Evolutionary conservation across 2,329 filamentous ascomycete genomes (phyloP).

Genomic region (Pyricularia sp.): DNA sequence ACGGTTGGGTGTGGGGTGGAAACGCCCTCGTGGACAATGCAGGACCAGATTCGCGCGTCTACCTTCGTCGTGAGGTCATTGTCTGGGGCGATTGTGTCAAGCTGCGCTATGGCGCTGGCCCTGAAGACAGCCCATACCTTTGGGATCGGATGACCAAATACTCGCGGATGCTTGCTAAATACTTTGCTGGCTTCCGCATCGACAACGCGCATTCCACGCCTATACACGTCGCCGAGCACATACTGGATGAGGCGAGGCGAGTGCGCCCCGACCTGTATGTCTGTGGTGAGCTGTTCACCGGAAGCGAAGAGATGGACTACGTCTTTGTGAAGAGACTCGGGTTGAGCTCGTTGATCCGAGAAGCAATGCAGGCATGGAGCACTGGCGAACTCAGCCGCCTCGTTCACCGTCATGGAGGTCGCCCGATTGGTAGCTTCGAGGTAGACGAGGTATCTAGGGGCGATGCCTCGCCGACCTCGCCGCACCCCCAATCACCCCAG

Average conservation of each 20-base stretch:
- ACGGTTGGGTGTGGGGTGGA: constrained; percentile 98
- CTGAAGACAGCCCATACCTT: constrained; percentile 80
- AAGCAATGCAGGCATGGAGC: constrained; percentile 98
- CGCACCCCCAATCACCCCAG: constrained; percentile 11
- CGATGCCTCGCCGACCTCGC: constrained; percentile 29
- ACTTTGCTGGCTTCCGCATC: constrained; percentile 91
- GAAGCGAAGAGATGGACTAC: constrained; percentile 92
- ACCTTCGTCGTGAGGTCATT: constrained; percentile 91
- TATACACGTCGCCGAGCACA: constrained; percentile 85
- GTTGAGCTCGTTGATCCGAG: constrained; percentile 82
- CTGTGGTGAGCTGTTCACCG: constrained; percentile 91
- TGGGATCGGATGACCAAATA: constrained; percentile 97
- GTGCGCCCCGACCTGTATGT: constrained; percentile 84
- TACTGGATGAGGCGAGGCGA: constrained; percentile 85
- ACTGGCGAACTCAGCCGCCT: constrained; percentile 86
- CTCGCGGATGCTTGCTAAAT: constrained; percentile 83
- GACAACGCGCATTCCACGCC: constrained; percentile 98
- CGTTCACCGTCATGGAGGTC: constrained; percentile 86
- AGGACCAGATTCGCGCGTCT: constrained; percentile 81
- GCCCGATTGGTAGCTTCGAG: constrained; percentile 94
- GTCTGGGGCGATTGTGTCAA: constrained; percentile 99
- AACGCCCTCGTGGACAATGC: constrained; percentile 93
- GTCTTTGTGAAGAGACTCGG: constrained; percentile 90
- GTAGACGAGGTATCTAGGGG: constrained; percentile 72
- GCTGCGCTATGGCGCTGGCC: constrained; percentile 73